phyloP scores from a whole-genome alignment of 1,284 basidiomycete species.

The Malassezia yamatoensis region DNA sequence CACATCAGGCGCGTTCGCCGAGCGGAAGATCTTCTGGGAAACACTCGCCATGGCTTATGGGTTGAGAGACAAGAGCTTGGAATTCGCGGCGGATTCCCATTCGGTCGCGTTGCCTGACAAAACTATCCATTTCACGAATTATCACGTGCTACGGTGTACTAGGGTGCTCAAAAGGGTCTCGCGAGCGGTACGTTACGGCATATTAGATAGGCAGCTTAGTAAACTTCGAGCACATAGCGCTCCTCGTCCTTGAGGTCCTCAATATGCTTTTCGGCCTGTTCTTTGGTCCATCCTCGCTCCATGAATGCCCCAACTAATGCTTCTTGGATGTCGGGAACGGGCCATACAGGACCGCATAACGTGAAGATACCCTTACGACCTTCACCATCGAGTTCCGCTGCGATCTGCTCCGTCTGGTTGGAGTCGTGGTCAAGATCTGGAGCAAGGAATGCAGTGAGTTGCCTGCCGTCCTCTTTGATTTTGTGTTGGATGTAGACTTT shows the following conservation, averaged over 20 bases:
- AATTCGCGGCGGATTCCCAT: background rate
- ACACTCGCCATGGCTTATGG: constrained; percentile 38
- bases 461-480: constrained; percentile 78
- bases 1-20: constrained; percentile 79
- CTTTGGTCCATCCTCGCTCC: constrained; percentile 58
- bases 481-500: constrained; percentile 99
- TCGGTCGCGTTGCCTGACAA: background rate
- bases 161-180: background rate
- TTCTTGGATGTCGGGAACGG: constrained; percentile 91
- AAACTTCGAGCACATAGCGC: constrained; percentile 88
- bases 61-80: constrained; percentile 11
- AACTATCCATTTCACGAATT: constrained; percentile 15
- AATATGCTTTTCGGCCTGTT: constrained; percentile 68
- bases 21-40: constrained; percentile 73
- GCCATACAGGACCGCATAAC: constrained; percentile 96
- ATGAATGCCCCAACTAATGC: constrained; percentile 71
- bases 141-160: constrained; percentile 7
- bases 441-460: constrained; percentile 55
- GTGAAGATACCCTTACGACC: constrained; percentile 62
- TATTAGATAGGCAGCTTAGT: constrained; percentile 25
- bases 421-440: constrained; percentile 51
- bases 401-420: constrained; percentile 33
- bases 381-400: constrained; percentile 53
- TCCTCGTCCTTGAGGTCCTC: constrained; percentile 93
- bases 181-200: too few species aligned